Conservation (phyloP, 2,329 filamentous ascomycete species). For the Coniochaeta sp. region DNA sequence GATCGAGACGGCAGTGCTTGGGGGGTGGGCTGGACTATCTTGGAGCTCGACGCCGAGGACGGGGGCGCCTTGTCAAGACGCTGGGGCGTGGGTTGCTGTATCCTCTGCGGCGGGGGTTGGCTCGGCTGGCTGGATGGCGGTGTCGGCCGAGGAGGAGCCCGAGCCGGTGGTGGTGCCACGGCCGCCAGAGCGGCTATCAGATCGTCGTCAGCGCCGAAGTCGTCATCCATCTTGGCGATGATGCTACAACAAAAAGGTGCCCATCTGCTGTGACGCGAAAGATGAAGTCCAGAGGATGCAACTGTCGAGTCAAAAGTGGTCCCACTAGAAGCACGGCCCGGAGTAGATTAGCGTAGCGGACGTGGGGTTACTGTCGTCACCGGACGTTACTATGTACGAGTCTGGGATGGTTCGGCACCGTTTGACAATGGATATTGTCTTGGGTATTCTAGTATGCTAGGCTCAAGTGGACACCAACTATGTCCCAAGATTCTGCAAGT, state of each 20-base stretch:
- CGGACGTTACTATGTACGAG: background rate
- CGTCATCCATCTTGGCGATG: conserved; percentile 35
- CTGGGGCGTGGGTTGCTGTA: conserved; percentile 46
- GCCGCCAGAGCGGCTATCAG: conserved; percentile 49
- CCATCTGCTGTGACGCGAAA: background rate
- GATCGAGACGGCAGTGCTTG: conserved; percentile 66
- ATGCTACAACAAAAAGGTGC: background rate
- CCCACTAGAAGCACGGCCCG: background rate
- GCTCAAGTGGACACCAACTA: background rate
- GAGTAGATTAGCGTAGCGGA: background rate
- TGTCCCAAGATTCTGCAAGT: background rate
- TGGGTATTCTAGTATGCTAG: too few relatives aligned
- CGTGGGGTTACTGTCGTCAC: background rate
- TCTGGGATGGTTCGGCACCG: background rate
- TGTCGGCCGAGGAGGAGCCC: conserved; percentile 11
- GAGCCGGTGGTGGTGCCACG: conserved; percentile 25
- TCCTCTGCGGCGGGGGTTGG: conserved; percentile 33
- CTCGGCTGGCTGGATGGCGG: conserved; percentile 22
- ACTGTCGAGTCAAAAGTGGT: background rate
- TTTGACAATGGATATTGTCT: background rate
- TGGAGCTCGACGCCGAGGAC: conserved; percentile 31
- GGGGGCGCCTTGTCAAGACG: conserved; percentile 44
- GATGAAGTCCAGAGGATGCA: background rate
- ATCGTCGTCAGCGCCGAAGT: conserved; percentile 50
- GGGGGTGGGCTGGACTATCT: conserved; percentile 79